These are phyloP conservation scores for Globisporangium yorkense DNA, from an alignment of 352 stramenopile species.

Conservation along the genomic window DNA sequence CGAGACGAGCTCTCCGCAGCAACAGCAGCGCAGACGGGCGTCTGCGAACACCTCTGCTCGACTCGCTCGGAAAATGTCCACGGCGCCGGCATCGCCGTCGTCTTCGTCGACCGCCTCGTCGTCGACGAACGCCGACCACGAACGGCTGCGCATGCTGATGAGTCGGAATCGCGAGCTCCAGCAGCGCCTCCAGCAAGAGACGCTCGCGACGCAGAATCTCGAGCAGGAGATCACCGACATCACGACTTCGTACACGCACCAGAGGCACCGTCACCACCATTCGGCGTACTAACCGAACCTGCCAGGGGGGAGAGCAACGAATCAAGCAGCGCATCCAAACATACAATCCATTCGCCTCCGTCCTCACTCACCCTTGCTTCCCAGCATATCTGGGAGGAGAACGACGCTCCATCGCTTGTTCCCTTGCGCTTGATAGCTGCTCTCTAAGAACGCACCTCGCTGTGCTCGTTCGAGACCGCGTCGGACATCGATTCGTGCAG, in stretches of 20 bases:
- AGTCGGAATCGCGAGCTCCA: slow-evolving; percentile 74
- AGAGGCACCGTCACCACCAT: not conserved
- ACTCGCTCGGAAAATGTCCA: slow-evolving; percentile 23
- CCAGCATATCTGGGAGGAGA: no score
- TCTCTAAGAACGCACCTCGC: not conserved
- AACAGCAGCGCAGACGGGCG: not conserved
- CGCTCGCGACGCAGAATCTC: slow-evolving; percentile 56
- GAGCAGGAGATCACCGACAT: slow-evolving; percentile 72
- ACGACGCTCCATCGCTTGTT: no score
- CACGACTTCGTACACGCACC: slow-evolving; percentile 19
- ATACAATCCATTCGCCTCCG: not conserved
- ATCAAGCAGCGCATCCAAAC: not conserved
- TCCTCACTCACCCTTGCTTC: no score
- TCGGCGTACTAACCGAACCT: not conserved
- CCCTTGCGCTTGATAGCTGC: not conserved
- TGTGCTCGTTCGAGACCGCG: slow-evolving; percentile 4
- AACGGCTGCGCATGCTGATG: slow-evolving; percentile 66
- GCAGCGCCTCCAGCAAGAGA: slow-evolving; percentile 66
- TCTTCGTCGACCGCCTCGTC: slow-evolving; percentile 24
- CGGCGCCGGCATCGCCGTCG: slow-evolving; percentile 22
- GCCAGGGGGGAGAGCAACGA: not conserved
- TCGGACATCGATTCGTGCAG: slow-evolving; percentile 25
- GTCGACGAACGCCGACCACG: slow-evolving; percentile 39
- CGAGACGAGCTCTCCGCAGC: not conserved
- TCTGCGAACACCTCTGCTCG: not conserved